Percentiles rank a stretch among this genome's conserved stretches.
Conservation (phyloP, 1,284 basidiomycete genomes). For the Boletus sp. region DNA sequence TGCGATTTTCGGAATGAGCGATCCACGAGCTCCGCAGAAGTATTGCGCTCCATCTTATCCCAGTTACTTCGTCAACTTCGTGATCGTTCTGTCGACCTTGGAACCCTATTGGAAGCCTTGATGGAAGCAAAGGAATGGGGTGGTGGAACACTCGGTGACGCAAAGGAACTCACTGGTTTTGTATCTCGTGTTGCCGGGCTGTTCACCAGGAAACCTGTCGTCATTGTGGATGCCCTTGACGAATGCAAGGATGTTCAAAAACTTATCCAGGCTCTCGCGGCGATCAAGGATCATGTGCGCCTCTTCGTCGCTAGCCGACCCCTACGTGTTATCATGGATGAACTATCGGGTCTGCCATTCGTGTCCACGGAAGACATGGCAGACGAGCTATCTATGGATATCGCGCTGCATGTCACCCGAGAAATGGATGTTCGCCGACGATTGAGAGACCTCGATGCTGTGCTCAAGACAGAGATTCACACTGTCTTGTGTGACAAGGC, state of each 20-base stretch:
- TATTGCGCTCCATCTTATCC: conserved; percentile 5
- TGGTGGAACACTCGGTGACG: not conserved
- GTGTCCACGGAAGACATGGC: conserved; percentile 5
- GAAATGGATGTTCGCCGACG: conserved; percentile 2
- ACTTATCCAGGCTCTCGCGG: conserved; percentile 1
- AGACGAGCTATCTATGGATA: not conserved
- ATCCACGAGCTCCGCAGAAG: not conserved
- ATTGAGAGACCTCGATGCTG: not conserved
- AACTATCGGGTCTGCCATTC: not conserved
- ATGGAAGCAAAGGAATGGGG: not conserved
- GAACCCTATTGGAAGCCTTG: not conserved
- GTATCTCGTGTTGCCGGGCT: not conserved
- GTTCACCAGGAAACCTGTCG: not conserved
- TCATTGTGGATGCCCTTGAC: conserved; percentile 13
- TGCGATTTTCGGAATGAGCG: not conserved
- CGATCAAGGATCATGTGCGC: not conserved
- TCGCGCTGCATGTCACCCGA: not conserved
- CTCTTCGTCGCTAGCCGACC: conserved; percentile 9
- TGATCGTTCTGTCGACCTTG: not conserved
- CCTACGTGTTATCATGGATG: not conserved
- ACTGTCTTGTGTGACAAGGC: not conserved
- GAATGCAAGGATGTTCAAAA: conserved; percentile 4
- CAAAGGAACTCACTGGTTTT: conserved; percentile 1
- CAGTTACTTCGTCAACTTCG: conserved; percentile 6
- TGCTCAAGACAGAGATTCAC: not conserved